Evolutionary conservation across 108 stramenopile species (phyloP), one percentile per base, ranked within the genome.

Genomic region (Parmales sp.): DNA sequence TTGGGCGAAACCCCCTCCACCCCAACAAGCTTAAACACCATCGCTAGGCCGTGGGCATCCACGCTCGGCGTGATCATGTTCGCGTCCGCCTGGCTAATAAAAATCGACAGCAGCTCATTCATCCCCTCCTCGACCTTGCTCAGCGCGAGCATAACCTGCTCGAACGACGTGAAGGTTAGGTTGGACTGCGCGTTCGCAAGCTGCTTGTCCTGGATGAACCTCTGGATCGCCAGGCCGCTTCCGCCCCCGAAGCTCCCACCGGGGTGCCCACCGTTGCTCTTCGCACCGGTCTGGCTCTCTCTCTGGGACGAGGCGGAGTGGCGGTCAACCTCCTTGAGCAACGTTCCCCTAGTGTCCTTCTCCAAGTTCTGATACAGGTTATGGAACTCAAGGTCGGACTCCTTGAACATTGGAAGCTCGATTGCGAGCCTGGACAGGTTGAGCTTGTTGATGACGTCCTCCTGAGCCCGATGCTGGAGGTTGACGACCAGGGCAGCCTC

Each of bases 381-480:
- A 13, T 28, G 16, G 54, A 26, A 60, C 13, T 34, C 26, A 34
- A 60, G 29, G 54, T 60, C 54, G 4, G 16, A 18, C 54, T 60
- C 54, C 54, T 60, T 60, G 54, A 60, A 60, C 11, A 34, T 20
- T 13, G 54, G 54, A 60, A 60, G 20, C 16, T 60, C 54, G 31
- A 60, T 60, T 5, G 54, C 26, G 3, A 60, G 54, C 5, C 54
- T 28, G 13, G 54, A 60, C 11, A 13, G 13, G n/a, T 11, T 20
- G 11, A 60, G 4, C 54, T 60, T 60, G 28, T 11, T 13, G 20
- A 60, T 31, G 31, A 60, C 36, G 18, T 11, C 29, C 31, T 28
- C 26, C 26, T 60, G 54, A 34, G 29, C 36, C 9, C 3, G 3
- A 11, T 34, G 16, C 20, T 60, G 54, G 4, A 34, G 54, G 13